Percentiles rank a stretch among this genome's conserved stretches.
phyloP scores from a whole-genome alignment of 176 grass and related monocot genomes.

The Carex cristatella region DNA sequence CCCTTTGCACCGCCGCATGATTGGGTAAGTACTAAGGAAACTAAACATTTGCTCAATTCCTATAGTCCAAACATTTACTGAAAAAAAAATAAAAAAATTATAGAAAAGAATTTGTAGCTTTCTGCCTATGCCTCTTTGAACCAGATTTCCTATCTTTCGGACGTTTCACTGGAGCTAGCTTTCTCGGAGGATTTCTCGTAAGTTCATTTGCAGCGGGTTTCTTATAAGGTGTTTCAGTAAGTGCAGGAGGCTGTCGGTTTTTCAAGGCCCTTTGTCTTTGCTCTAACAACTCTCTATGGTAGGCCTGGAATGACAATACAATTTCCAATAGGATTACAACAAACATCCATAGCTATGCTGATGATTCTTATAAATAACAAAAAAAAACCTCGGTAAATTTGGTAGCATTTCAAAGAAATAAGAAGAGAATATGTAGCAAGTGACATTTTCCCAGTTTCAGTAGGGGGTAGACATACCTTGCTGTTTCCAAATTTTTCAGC shows the following conservation, averaged over 20 bases:
- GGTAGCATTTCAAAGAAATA: neutral
- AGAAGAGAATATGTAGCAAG: neutral
- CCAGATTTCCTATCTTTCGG: conserved; percentile 52
- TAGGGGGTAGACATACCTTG: neutral
- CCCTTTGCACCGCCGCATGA: conserved; percentile 12
- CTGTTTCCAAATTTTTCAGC: neutral
- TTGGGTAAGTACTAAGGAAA: conserved; percentile 29
- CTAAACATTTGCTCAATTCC: conserved; percentile 20
- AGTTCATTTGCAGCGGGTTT: conserved; percentile 25
- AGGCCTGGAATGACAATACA: conserved; percentile 47
- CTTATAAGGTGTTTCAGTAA: conserved; percentile 25
- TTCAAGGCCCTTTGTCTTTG: conserved; percentile 42
- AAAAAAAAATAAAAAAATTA: conserved; percentile 39
- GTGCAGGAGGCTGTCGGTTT: conserved; percentile 28
- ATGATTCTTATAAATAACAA: neutral
- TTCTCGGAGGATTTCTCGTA: conserved; percentile 38
- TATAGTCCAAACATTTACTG: conserved; percentile 23
- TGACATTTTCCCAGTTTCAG: neutral
- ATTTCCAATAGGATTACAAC: neutral
- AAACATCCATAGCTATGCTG: neutral
- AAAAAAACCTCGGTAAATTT: neutral
- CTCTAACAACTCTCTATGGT: conserved; percentile 79
- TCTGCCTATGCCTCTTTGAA: conserved; percentile 45
- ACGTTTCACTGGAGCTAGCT: conserved; percentile 39
- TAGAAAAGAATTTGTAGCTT: conserved; percentile 26